Percentiles rank a stretch among this genome's conserved stretches.
phyloP scores from a whole-genome alignment of 2,329 filamentous ascomycete genomes.

The Zymoseptoria crescenta region DNA sequence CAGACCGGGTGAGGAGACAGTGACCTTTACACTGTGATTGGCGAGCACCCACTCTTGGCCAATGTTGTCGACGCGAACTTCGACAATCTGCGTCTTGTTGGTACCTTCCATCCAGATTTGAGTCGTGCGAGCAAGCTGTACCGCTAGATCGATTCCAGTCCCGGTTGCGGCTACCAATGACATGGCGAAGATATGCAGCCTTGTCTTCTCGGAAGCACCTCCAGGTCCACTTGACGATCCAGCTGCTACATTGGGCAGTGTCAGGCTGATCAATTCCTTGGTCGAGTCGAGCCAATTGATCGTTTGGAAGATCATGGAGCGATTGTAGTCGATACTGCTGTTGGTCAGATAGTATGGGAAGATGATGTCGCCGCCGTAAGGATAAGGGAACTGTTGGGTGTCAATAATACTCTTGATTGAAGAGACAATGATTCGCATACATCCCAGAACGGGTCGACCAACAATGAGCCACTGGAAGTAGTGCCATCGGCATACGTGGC shows the following conservation, averaged over 20 bases:
- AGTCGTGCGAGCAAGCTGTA: conserved; percentile 36
- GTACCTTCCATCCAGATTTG: conserved; percentile 34
- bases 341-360: conserved; percentile 35
- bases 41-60: conserved; percentile 30
- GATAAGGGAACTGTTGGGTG: conserved; percentile 31
- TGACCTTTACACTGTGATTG: conserved; percentile 30
- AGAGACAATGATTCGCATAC: background rate
- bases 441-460: conserved; percentile 33
- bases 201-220: conserved; percentile 22
- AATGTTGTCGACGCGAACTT: conserved; percentile 33
- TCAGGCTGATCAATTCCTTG: conserved; percentile 32
- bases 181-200: conserved; percentile 35
- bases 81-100: conserved; percentile 34
- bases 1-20: conserved; percentile 28
- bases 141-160: conserved; percentile 23
- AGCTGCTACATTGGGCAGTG: conserved; percentile 31
- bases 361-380: conserved; percentile 34
- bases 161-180: conserved; percentile 27
- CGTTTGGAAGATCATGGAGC: conserved; percentile 35
- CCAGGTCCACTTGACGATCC: conserved; percentile 29
- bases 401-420: background rate
- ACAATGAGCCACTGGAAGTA: conserved; percentile 27
- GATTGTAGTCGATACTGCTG: conserved; percentile 31
- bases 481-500: conserved; percentile 33
- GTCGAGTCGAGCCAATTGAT: conserved; percentile 34